Conservation (phyloP, 169 alveolate genomes). For the Perkinsus chesapeaki region DNA sequence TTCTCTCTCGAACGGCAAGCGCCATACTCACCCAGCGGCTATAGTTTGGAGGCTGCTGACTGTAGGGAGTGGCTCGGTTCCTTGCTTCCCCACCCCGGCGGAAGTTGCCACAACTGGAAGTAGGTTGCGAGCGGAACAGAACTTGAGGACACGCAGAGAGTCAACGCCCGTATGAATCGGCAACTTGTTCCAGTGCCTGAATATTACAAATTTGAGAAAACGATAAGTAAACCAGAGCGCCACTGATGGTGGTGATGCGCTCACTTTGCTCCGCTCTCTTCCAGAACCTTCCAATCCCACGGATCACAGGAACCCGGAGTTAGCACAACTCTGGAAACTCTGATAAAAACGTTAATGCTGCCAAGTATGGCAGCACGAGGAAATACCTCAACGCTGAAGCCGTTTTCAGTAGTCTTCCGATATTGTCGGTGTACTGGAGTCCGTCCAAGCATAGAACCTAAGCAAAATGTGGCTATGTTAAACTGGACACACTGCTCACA, state of each 20-base stretch:
- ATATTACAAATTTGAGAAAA: too few relatives aligned
- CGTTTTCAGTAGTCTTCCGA: background rate
- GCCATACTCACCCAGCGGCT: background rate
- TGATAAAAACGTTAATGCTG: background rate
- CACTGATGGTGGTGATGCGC: background rate
- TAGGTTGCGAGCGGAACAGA: background rate
- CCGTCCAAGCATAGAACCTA: background rate
- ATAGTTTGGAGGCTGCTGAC: background rate
- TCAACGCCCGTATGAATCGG: background rate
- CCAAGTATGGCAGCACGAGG: too few relatives aligned
- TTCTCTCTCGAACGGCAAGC: too few relatives aligned
- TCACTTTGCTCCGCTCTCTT: background rate
- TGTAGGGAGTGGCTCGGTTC: background rate
- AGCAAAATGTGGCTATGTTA: background rate
- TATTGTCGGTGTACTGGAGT: background rate
- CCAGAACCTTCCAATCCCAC: background rate
- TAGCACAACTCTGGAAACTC: background rate
- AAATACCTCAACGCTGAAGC: background rate
- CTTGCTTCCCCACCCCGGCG: background rate
- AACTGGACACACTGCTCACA: background rate
- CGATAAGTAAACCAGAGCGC: background rate
- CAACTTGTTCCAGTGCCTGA: background rate
- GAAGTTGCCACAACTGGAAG: background rate
- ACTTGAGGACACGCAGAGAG: background rate
- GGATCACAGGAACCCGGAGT: background rate